Evolutionary conservation across 2,329 filamentous ascomycete species (phyloP).

Genomic region (Balansia obtecta): DNA sequence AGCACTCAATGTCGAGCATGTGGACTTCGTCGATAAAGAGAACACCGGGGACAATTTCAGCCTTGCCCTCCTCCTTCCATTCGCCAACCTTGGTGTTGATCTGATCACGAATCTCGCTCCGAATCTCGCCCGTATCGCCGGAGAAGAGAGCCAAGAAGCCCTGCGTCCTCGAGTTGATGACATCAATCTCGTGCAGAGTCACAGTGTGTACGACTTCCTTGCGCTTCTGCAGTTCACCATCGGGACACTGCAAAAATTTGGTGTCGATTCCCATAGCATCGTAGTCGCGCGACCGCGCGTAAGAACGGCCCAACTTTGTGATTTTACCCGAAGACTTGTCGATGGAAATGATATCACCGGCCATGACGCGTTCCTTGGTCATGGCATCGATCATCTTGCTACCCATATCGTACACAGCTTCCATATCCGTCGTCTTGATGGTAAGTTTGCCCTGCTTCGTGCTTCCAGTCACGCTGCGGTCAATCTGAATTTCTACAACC

Average conservation of each 20-base stretch:
- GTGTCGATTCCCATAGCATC: constrained; percentile 98
- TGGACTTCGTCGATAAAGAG: constrained; percentile 98
- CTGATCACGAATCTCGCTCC: constrained; percentile 93
- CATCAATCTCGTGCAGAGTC: constrained; percentile 93
- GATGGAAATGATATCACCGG: constrained; percentile 94
- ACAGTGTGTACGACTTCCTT: constrained; percentile 97
- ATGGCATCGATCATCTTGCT: constrained; percentile 99
- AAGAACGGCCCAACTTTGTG: constrained; percentile 89
- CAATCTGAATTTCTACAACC: constrained; percentile 97
- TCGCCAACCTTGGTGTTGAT: constrained; percentile 98
- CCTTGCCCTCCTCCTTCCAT: constrained; percentile 99
- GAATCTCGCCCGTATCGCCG: constrained; percentile 93
- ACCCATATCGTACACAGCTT: constrained; percentile 98
- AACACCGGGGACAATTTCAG: constrained; percentile 92
- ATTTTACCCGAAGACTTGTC: constrained; percentile 98
- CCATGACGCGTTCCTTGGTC: constrained; percentile 98
- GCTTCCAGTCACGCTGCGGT: constrained; percentile 87
- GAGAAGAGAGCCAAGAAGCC: constrained; percentile 96
- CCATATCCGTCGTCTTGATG: constrained; percentile 99
- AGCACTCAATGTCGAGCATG: constrained; percentile 99
- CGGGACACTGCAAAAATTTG: constrained; percentile 94
- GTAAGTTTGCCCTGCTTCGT: constrained; percentile 98
- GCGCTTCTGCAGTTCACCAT: constrained; percentile 93
- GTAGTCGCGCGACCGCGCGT: constrained; percentile 90
- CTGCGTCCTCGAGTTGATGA: constrained; percentile 98